Conservation (phyloP, 1,139 yeast genomes). For the Saccharomyces hybrid region DNA sequence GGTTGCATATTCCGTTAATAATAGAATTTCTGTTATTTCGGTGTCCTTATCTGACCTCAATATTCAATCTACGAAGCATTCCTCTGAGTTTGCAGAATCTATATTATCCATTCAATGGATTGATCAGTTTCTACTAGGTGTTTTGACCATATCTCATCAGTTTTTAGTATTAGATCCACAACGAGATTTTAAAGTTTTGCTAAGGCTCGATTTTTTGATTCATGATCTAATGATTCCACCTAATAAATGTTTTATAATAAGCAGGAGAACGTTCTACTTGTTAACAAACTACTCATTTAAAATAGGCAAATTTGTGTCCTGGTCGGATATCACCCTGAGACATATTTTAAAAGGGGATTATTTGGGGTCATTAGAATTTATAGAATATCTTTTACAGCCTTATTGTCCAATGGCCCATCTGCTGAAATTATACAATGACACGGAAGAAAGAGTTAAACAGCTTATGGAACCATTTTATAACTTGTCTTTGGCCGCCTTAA, state of each 20-base stretch:
- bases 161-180: constrained; percentile 37
- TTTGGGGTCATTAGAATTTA: constrained; percentile 36
- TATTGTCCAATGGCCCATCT: constrained; percentile 23
- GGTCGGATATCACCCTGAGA: constrained; percentile 29
- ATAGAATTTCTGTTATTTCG: constrained; percentile 29
- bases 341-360: constrained; percentile 28
- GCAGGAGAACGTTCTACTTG: constrained; percentile 16
- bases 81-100: constrained; percentile 39
- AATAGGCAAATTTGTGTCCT: constrained; percentile 24
- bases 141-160: constrained; percentile 44
- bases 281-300: constrained; percentile 23
- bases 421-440: constrained; percentile 25
- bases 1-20: constrained; percentile 13
- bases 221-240: constrained; percentile 38
- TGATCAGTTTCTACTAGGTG: constrained; percentile 41
- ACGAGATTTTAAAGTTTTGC: constrained; percentile 32
- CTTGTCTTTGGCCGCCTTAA: constrained; percentile 33
- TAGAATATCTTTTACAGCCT: constrained; percentile 41
- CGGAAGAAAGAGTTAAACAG: constrained; percentile 38
- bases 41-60: constrained; percentile 7
- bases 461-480: constrained; percentile 51
- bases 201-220: constrained; percentile 39
- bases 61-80: constrained; percentile 31
- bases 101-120: constrained; percentile 59
- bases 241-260: constrained; percentile 31